A percentile compares a stretch with the other conserved stretches of the same genome.
phyloP scores from a whole-genome alignment of 345 rosid species.

The Gossypium herbaceum region DNA sequence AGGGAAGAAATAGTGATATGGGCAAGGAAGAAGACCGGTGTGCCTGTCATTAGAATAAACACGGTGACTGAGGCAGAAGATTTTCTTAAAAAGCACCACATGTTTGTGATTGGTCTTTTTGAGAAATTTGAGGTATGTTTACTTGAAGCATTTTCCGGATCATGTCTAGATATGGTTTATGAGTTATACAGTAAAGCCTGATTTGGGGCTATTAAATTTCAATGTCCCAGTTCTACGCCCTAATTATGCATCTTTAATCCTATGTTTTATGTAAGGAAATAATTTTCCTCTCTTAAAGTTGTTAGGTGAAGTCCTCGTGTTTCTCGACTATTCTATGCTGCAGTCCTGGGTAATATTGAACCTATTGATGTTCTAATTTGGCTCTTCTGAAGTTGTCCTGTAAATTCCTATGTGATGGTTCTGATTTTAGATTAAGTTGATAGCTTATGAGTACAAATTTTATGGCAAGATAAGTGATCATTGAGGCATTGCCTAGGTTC shows the following conservation, averaged over 20 bases:
- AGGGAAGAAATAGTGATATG: constrained; percentile 80
- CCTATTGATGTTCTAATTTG: background rate
- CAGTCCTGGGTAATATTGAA: background rate
- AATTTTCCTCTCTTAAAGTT: background rate
- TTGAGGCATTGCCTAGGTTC: background rate
- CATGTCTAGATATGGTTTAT: background rate
- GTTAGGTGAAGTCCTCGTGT: background rate
- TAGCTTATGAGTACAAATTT: background rate
- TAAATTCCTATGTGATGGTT: background rate
- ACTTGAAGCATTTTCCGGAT: background rate
- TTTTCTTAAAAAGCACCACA: constrained; percentile 47
- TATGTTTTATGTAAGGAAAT: background rate
- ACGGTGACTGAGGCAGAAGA: constrained; percentile 55
- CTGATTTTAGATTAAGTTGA: background rate
- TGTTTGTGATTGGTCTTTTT: constrained; percentile 56
- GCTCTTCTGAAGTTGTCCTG: background rate
- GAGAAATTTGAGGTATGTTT: constrained; percentile 62
- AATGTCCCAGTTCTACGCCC: background rate
- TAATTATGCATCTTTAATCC: background rate
- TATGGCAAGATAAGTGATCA: background rate
- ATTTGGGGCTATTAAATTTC: background rate
- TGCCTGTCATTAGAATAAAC: constrained; percentile 50
- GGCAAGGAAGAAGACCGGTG: constrained; percentile 79
- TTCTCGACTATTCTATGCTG: background rate
- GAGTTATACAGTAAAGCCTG: background rate